Percentiles rank a stretch among this genome's conserved stretches.
These are phyloP conservation scores for Volvariella volvacea DNA, from an alignment of 1,284 basidiomycete genomes.

Conservation along the genomic window DNA sequence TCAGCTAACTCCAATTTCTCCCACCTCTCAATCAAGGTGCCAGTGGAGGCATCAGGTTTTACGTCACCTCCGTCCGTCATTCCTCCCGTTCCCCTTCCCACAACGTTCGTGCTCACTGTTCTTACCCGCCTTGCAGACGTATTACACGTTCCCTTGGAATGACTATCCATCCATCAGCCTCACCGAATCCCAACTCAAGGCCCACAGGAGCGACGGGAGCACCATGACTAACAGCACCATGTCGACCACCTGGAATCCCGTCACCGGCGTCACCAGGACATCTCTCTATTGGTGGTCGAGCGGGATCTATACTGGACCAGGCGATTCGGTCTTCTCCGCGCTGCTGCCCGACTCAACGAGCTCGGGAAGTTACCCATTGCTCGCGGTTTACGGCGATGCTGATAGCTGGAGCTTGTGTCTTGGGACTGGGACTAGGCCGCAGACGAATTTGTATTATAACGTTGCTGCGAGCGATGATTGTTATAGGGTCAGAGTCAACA, in stretches of 20 bases:
- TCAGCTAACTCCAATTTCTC: too few species aligned
- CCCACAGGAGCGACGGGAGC: constrained; percentile 20
- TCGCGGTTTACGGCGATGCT: constrained; percentile 23
- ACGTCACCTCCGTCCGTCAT: constrained; percentile 31
- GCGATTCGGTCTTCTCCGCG: constrained; percentile 23
- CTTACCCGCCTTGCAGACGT: constrained; percentile 23
- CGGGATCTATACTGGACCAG: constrained; percentile 17
- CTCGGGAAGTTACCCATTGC: constrained; percentile 12
- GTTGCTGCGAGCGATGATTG: constrained; percentile 12
- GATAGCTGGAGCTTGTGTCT: constrained; percentile 32
- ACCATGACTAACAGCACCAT: constrained; percentile 25
- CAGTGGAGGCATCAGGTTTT: constrained; percentile 23
- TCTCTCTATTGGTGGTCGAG: constrained; percentile 28
- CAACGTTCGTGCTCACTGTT: neutral
- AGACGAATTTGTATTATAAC: constrained; percentile 31
- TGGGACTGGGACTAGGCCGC: constrained; percentile 15
- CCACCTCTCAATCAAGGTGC: constrained; percentile 27
- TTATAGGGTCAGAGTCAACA: constrained; percentile 1
- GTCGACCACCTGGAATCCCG: constrained; percentile 6
- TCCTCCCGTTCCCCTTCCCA: neutral
- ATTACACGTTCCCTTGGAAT: constrained; percentile 33
- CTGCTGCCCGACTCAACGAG: constrained; percentile 12
- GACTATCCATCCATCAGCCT: constrained; percentile 28
- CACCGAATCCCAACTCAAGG: constrained; percentile 23
- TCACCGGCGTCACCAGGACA: constrained; percentile 22